Base-by-base conservation (phyloP, 768 basidiomycete species). In the Boletus rex-veris region DNA sequence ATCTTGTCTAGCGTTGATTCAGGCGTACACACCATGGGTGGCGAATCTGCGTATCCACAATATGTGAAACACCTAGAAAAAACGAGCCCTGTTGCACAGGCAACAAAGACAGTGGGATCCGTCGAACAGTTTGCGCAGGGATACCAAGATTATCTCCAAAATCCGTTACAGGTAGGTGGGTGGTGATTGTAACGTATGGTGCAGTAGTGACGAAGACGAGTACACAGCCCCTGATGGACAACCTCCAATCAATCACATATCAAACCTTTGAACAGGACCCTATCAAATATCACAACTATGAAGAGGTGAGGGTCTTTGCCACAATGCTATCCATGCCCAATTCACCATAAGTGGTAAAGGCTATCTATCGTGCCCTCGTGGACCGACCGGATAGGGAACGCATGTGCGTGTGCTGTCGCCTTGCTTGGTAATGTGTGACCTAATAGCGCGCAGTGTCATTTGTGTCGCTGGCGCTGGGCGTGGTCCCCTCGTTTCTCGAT, bases 231-330 rank as follows among this genome's bases (percentile, higher is more conserved):
- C 71, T 99, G 63, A 96, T 96, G 94, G 96, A 99, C 65, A 95
- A 99, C 72, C 73, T 99, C 51, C 92, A 91, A 65, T 95, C 92
- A 62, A 82, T 88, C 59, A 98, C 94, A 11, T 99, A 99, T 71
- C 93, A 98, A 67, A 93, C 92, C 3, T 99, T 99, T 64, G 97
- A 99, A 66, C 84, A 93, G 68, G 97, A 98, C 74, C 96, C 97
- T 4, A 86, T 98, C 55, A 99, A 99, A 71, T 99, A 99, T 68
- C 72, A 80, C 52, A 86, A 92, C 63, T 99, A 99, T 68, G 97
- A 99, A 74, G 90, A 96, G 79, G 91, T 87, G 45, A 72, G 45
- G 48, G 39, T 47, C 24, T 42, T 43, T 30, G 35, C 54, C 48
- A 56, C 57, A 47, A 48, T 52, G 43, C 37, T 47, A 26, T 45